Percentiles rank a stretch among this genome's conserved stretches.
Evolutionary conservation across 176 grass and related monocot genomes (phyloP).

Genomic region (Avena insularis): DNA sequence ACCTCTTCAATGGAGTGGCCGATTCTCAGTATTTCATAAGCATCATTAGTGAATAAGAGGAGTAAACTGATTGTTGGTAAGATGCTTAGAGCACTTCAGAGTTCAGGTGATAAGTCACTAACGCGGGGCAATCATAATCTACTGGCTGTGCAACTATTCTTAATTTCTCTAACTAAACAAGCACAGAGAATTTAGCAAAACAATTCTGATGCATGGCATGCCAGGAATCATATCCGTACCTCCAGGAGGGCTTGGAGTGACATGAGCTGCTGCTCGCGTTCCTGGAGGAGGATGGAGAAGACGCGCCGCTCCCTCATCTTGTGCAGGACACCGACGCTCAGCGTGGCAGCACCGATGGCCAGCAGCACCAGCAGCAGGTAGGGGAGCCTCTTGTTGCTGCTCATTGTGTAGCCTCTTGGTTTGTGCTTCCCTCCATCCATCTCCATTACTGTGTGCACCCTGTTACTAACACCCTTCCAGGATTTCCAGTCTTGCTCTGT

Average conservation of each 20-base stretch:
- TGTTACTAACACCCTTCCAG: slow-evolving; percentile 43
- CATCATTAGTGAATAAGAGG: neutral
- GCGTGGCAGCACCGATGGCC: slow-evolving; percentile 57
- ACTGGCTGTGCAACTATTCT: neutral
- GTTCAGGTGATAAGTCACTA: neutral
- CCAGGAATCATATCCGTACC: slow-evolving; percentile 48
- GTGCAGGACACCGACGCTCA: slow-evolving; percentile 74
- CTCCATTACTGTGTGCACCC: slow-evolving; percentile 11
- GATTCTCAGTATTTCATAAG: neutral
- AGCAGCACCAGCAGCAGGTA: slow-evolving; percentile 72
- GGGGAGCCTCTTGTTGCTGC: slow-evolving; percentile 51
- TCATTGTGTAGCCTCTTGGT: slow-evolving; percentile 52
- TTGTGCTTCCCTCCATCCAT: slow-evolving; percentile 54
- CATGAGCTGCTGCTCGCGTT: slow-evolving; percentile 73
- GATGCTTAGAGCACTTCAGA: neutral
- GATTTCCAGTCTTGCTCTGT: slow-evolving; percentile 41
- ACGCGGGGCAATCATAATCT: neutral
- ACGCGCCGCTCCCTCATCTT: slow-evolving; percentile 89
- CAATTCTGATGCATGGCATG: neutral
- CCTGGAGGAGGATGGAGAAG: slow-evolving; percentile 73
- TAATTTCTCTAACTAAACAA: neutral
- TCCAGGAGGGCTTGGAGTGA: slow-evolving; percentile 71
- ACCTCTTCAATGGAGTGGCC: neutral
- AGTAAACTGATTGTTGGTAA: neutral
- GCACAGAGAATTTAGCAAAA: neutral